A percentile compares a stretch with the other conserved stretches of the same genome.
Evolutionary conservation across 2,329 filamentous ascomycete genomes (phyloP).

Genomic region (Cladosporium sphaerospermum): DNA sequence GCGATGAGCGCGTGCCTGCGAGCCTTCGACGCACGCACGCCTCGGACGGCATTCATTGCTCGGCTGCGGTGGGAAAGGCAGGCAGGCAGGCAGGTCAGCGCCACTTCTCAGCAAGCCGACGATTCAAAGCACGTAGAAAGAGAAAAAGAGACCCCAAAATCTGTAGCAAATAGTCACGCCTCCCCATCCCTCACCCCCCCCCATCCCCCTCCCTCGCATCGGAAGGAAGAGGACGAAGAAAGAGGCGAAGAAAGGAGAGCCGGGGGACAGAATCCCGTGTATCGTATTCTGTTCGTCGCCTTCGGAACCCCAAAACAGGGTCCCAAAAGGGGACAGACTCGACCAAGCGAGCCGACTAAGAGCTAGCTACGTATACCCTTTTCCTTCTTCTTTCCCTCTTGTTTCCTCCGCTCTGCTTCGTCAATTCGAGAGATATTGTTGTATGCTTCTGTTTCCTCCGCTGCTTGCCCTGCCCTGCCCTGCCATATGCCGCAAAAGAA

Average conservation of each 20-base stretch:
- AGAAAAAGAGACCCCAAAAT: too few relatives aligned
- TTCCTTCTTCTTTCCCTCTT: not conserved
- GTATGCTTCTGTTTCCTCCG: conserved; percentile 3
- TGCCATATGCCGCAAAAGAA: not conserved
- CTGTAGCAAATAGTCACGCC: too few relatives aligned
- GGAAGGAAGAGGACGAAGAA: not conserved
- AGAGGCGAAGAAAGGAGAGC: not conserved
- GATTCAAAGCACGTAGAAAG: too few relatives aligned
- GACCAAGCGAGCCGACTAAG: conserved; percentile 11
- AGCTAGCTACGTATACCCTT: conserved; percentile 9
- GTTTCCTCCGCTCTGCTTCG: not conserved
- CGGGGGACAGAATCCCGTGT: conserved; percentile 4
- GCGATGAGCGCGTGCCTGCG: too few relatives aligned
- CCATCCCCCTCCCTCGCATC: too few relatives aligned
- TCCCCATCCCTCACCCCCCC: too few relatives aligned
- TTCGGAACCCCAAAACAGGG: not conserved
- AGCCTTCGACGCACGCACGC: too few relatives aligned
- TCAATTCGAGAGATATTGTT: not conserved
- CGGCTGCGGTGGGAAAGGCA: too few relatives aligned
- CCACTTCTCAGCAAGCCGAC: too few relatives aligned
- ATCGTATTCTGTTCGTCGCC: conserved; percentile 2
- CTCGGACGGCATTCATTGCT: too few relatives aligned
- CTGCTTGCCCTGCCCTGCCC: not conserved
- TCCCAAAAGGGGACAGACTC: conserved; percentile 2
- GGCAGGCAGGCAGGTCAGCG: too few relatives aligned